These are phyloP conservation scores for Cyclostephanos tholiformis DNA, from an alignment of 108 stramenopile genomes.

Conservation along the genomic window DNA sequence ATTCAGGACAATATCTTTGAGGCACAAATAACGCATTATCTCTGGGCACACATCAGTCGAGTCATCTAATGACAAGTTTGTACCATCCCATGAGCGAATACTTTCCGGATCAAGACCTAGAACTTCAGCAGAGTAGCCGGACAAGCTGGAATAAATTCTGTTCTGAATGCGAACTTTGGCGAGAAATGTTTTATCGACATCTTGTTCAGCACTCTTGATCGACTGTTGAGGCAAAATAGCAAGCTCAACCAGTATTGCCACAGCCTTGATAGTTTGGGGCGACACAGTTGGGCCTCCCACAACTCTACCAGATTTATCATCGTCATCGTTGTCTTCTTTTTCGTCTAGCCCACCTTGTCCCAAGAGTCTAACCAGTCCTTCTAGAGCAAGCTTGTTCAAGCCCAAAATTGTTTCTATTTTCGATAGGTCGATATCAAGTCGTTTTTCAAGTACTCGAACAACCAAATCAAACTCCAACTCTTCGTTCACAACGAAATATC, in stretches of 20 bases:
- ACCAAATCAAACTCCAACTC: conserved; percentile 79
- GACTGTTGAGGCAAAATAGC: conserved; percentile 34
- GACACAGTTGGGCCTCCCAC: conserved; percentile 33
- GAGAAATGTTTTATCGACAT: conserved; percentile 9
- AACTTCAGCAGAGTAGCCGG: conserved; percentile 54
- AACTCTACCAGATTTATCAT: conserved; percentile 36
- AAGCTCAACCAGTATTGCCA: conserved; percentile 54
- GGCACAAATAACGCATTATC: conserved; percentile 31
- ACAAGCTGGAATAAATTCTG: conserved; percentile 53
- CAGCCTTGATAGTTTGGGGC: conserved; percentile 50
- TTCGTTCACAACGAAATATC: conserved; percentile 61
- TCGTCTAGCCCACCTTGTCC: conserved; percentile 61
- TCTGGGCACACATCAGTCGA: conserved; percentile 18
- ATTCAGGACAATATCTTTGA: conserved; percentile 38
- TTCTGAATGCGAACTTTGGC: conserved; percentile 30
- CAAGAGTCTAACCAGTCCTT: conserved; percentile 61
- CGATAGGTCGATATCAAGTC: conserved; percentile 41
- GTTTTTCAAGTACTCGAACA: conserved; percentile 69
- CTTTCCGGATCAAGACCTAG: conserved; percentile 64
- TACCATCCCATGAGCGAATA: conserved; percentile 41
- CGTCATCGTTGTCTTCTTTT: conserved; percentile 37
- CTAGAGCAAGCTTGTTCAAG: conserved; percentile 51
- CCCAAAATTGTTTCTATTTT: conserved; percentile 41
- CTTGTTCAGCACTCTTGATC: conserved; percentile 23
- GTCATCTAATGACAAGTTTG: conserved; percentile 3